phyloP scores from a whole-genome alignment of 306 rosid species.

The Cicer yamashitae region DNA sequence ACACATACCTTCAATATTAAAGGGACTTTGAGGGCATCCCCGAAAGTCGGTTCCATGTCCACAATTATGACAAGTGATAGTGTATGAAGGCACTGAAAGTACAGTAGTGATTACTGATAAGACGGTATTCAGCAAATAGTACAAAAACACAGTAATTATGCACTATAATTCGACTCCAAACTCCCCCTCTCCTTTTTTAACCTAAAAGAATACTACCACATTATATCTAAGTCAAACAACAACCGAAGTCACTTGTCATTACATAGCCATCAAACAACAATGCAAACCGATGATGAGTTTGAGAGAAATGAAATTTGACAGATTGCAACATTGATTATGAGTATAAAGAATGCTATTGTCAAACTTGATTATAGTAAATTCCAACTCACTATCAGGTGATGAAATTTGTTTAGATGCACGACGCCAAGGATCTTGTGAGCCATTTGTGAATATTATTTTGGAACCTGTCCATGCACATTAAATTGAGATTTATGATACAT shows the following conservation, averaged over 20 bases:
- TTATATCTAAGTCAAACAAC: not conserved
- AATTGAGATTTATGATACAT: constrained; percentile 30
- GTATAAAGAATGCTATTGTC: constrained; percentile 3
- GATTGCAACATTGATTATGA: not conserved
- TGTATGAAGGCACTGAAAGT: constrained; percentile 86
- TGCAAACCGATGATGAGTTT: no score
- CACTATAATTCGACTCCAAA: constrained; percentile 12
- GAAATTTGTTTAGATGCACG: constrained; percentile 87
- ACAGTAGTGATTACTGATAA: constrained; percentile 6
- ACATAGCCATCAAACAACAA: no score
- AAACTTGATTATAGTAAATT: constrained; percentile 27
- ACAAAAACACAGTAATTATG: not conserved
- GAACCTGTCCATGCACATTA: constrained; percentile 66
- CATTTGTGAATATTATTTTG: constrained; percentile 83
- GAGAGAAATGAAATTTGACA: constrained; percentile 1
- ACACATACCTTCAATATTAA: constrained; percentile 70
- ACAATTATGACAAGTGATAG: constrained; percentile 77
- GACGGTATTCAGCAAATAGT: constrained; percentile 21
- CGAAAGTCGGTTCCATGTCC: constrained; percentile 93
- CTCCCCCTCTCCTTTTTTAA: not conserved
- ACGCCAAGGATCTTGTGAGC: constrained; percentile 99
- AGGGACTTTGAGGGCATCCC: constrained; percentile 91
- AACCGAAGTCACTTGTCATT: no score
- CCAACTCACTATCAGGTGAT: constrained; percentile 79
- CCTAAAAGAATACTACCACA: not conserved